Base-by-base conservation (phyloP, 2,329 filamentous ascomycete species). In the Xylaria sp. region DNA sequence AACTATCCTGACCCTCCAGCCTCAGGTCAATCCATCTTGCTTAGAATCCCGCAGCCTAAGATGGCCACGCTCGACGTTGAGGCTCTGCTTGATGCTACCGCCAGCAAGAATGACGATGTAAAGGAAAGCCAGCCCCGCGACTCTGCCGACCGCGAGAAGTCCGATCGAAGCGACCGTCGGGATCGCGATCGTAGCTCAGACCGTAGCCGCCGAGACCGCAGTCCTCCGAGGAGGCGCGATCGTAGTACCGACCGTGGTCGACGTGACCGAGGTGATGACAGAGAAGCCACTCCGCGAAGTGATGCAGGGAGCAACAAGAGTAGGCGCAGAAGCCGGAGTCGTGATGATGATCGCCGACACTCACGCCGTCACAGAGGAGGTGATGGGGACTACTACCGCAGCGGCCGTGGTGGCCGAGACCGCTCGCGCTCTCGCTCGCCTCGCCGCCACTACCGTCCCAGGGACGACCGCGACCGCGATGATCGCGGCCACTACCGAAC, bases 71-170 rank as follows among this genome's bases (percentile, higher is more conserved):
- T 86, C 75, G 94, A 97, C 79, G 93, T 98, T 76, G 94, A 98
- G 86, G 93, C 94, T 74, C 88, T 98, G 73, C 90, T 98, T 75
- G 94, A 97, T 82, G 93, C 92, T 61, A 93, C 92, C 71, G 93
- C 92, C 62, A 90, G 90, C 79, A 85, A 86, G 73, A 82, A 84
- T 69, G 79, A 80, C 67, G 82, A 84, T 63, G 83, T 86, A 63
- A 84, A 84, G 76, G 84, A 84, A 69, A 78, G 76, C 70, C 83
- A 82, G 75, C 75, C 80, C 72, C 79, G 82, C 73, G 88, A 89
- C 71, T 87, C 89, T 72, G 83, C 85, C 73, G 88, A 90, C 76
- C 85, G 87, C 66, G 84, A 86, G 72, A 89, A 85, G 73, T 82
- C 83, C 72, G 88, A 84, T 52, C 78, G 77, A 72, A 83, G 82